A percentile compares a stretch with the other conserved stretches of the same genome.
phyloP scores from a whole-genome alignment of 176 grass and related monocot genomes.

The Triticum monococcum region DNA sequence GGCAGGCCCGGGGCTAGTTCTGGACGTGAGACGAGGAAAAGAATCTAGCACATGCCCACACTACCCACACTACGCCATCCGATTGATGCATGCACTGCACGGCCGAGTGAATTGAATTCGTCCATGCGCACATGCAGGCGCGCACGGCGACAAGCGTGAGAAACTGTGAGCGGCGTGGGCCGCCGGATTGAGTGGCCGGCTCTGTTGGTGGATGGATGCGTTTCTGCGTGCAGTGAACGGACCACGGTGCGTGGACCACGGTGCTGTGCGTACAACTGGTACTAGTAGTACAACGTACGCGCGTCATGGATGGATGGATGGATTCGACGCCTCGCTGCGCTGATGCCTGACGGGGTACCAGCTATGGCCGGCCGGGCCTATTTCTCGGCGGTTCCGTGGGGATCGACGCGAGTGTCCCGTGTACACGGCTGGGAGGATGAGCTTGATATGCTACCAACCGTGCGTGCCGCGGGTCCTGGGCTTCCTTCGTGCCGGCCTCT shows the following conservation, averaged over 20 bases:
- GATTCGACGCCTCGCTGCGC: slow-evolving; percentile 1
- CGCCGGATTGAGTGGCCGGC: neutral
- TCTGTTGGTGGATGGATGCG: neutral
- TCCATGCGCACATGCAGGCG: neutral
- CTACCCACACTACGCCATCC: neutral
- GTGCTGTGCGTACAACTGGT: neutral
- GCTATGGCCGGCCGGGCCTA: neutral
- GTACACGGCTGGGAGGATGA: neutral
- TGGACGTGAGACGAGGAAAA: neutral
- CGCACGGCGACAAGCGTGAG: neutral
- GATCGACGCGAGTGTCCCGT: neutral
- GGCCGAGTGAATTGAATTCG: neutral
- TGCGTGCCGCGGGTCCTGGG: neutral
- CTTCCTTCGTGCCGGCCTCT: neutral
- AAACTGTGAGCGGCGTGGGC: neutral
- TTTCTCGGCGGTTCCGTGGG: neutral
- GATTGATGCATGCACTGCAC: neutral
- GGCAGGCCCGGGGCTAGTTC: too few relatives aligned
- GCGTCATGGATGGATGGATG: neutral
- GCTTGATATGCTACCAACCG: neutral
- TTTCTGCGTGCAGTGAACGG: neutral
- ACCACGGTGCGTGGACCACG: neutral
- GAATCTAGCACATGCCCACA: neutral
- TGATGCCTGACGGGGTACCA: neutral
- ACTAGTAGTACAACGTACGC: neutral